phyloP scores from a whole-genome alignment of 2,329 filamentous ascomycete genomes.

The Penicillium griseofulvum region DNA sequence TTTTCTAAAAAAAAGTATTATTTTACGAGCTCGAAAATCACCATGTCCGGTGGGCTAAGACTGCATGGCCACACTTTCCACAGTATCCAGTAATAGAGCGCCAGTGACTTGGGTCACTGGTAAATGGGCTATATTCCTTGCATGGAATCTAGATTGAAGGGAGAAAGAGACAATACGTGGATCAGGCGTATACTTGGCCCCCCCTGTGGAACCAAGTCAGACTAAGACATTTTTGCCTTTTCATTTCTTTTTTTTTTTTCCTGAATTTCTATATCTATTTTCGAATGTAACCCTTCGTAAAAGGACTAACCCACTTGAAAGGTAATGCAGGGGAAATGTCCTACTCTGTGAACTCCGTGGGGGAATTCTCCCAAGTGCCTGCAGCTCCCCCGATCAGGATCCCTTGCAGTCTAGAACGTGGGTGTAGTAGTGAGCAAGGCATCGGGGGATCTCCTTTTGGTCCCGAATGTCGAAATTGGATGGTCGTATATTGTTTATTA shows the following conservation, averaged over 20 bases:
- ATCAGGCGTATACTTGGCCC: conserved; percentile 10
- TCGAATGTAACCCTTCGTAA: conserved; percentile 3
- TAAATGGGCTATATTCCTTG: conserved; percentile 25
- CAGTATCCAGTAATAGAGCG: conserved; percentile 4
- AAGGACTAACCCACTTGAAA: neutral
- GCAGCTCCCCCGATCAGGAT: conserved; percentile 15
- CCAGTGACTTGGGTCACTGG: conserved; percentile 1
- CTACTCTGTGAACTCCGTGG: neutral
- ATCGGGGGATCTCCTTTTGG: neutral
- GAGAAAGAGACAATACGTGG: conserved; percentile 17
- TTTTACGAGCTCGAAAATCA: conserved; percentile 12
- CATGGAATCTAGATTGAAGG: conserved; percentile 25
- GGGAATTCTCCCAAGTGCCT: neutral
- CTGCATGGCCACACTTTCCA: conserved; percentile 21
- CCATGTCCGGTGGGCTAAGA: conserved; percentile 18
- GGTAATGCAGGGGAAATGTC: conserved; percentile 5
- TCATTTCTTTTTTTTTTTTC: neutral
- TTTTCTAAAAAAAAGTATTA: neutral
- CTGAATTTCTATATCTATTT: conserved; percentile 1
- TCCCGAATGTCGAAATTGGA: neutral
- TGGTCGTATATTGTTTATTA: neutral
- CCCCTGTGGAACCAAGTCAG: conserved; percentile 25
- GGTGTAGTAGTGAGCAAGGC: conserved; percentile 12
- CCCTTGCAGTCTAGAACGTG: conserved; percentile 23
- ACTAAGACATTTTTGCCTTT: neutral